Conservation (phyloP, 1,284 basidiomycete genomes). For the Boletus hoseneyae region DNA sequence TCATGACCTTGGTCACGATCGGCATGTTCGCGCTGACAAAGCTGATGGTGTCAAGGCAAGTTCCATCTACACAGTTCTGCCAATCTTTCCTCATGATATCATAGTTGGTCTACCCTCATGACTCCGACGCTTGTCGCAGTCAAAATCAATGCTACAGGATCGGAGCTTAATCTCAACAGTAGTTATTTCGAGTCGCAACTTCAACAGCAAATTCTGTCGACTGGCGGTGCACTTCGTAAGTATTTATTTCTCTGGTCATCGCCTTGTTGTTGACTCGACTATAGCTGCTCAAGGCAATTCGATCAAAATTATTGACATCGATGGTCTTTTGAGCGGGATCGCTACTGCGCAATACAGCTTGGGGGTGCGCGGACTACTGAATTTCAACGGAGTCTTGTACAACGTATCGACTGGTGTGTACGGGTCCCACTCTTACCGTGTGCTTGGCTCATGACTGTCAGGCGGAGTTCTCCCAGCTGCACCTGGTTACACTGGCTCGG, state of each 20-base stretch:
- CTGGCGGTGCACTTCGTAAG: not conserved
- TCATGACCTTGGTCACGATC: not conserved
- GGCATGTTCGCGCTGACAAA: not conserved
- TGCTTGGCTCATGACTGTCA: not conserved
- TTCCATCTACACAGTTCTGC: not conserved
- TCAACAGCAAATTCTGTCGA: not conserved
- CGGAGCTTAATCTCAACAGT: constrained; percentile 5
- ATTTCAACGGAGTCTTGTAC: constrained; percentile 10
- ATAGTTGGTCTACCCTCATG: constrained; percentile 13
- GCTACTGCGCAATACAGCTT: constrained; percentile 1
- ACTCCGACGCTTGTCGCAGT: constrained; percentile 1
- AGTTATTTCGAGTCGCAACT: constrained; percentile 3
- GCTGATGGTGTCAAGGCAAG: constrained; percentile 6
- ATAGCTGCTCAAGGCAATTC: not conserved
- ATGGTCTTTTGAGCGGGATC: constrained; percentile 9
- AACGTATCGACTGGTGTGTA: constrained; percentile 9
- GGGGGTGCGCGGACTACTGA: constrained; percentile 1
- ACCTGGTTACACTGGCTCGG: not conserved
- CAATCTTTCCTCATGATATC: not conserved
- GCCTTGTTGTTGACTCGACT: not conserved
- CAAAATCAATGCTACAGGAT: not conserved
- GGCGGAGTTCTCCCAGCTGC: constrained; percentile 9
- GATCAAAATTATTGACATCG: constrained; percentile 7
- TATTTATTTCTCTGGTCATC: not conserved
- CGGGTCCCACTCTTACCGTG: too few species aligned